phyloP scores from a whole-genome alignment of 2,329 filamentous ascomycete genomes.

The Penicillium sp. region DNA sequence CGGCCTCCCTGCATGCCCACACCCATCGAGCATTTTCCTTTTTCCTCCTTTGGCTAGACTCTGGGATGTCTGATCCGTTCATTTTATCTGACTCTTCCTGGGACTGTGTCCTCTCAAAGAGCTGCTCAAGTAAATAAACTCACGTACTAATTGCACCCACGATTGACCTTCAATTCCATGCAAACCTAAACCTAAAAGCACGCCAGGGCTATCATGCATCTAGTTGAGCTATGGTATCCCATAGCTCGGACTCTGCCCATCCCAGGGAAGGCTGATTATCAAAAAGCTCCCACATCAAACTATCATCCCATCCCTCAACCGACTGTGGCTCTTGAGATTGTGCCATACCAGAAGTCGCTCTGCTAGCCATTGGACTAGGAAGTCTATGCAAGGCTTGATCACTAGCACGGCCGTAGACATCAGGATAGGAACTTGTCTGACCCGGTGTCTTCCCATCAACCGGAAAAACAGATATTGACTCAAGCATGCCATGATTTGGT shows the following conservation, averaged over 20 bases:
- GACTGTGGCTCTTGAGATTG: slow-evolving; percentile 1
- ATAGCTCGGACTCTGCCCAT: slow-evolving; percentile 23
- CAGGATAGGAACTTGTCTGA: slow-evolving; percentile 2
- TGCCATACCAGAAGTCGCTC: neutral
- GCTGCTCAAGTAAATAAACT: slow-evolving; percentile 20
- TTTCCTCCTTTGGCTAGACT: slow-evolving; percentile 24
- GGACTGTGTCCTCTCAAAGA: slow-evolving; percentile 20
- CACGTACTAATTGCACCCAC: slow-evolving; percentile 17
- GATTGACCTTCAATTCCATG: neutral
- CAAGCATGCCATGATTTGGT: neutral
- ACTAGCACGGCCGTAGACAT: slow-evolving; percentile 4
- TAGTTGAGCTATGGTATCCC: slow-evolving; percentile 18
- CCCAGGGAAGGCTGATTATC: slow-evolving; percentile 23
- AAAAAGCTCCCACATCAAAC: slow-evolving; percentile 24
- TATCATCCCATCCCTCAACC: slow-evolving; percentile 22
- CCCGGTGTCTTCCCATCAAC: neutral
- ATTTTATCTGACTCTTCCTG: slow-evolving; percentile 8
- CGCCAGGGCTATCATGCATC: neutral
- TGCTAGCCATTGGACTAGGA: slow-evolving; percentile 1
- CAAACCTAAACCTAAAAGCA: neutral
- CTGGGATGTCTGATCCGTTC: slow-evolving; percentile 19
- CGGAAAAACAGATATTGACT: neutral
- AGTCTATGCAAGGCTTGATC: neutral
- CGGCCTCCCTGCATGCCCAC: slow-evolving; percentile 19
- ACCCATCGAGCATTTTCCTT: slow-evolving; percentile 16